Conservation (phyloP, 1,284 basidiomycete genomes). For the Rhizopogon hawkerae region DNA sequence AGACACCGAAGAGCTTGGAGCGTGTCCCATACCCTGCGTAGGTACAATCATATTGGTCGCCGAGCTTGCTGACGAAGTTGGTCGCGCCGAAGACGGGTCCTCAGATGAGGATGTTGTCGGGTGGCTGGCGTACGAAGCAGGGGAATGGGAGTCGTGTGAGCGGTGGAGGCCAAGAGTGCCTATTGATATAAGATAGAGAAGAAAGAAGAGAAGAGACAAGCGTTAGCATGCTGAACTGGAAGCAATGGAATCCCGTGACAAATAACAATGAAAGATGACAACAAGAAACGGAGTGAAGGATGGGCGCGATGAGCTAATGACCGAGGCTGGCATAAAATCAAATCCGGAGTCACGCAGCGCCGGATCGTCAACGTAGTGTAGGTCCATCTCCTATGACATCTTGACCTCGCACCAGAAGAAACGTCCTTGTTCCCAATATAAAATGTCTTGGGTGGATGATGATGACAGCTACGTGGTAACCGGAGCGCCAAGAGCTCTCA, state of each 20-base stretch:
- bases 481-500: conserved; percentile 1
- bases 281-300: neutral
- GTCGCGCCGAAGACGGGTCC: neutral
- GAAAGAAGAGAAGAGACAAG: neutral
- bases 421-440: too few species aligned
- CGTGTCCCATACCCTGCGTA: conserved; percentile 2
- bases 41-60: neutral
- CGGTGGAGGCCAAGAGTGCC: neutral
- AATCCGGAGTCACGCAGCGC: neutral
- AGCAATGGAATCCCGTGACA: neutral
- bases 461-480: neutral
- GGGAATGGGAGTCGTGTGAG: conserved; percentile 14
- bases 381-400: too few species aligned
- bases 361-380: too few species aligned
- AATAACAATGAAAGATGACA: neutral
- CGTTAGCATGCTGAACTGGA: neutral
- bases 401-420: too few species aligned
- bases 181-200: neutral
- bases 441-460: neutral
- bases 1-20: conserved; percentile 14
- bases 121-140: conserved; percentile 17
- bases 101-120: conserved; percentile 10
- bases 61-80: neutral
- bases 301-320: neutral
- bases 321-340: neutral